Evolutionary conservation across 176 grass and related monocot genomes (phyloP).

Genomic region (Triticum monococcum): DNA sequence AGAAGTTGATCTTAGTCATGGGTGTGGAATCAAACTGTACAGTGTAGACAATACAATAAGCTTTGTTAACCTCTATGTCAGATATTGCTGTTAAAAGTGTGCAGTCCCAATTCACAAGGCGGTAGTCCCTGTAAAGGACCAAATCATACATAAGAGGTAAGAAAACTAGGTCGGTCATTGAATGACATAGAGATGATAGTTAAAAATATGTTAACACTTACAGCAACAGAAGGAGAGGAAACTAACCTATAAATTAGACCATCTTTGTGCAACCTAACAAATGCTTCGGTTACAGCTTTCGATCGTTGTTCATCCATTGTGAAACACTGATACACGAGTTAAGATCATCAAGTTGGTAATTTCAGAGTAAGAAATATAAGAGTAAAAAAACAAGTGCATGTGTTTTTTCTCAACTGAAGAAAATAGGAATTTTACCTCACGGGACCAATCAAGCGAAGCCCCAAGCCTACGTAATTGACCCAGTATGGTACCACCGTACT

Average conservation of each 20-base stretch:
- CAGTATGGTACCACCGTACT: slow-evolving; percentile 80
- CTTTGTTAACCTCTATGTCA: slow-evolving; percentile 65
- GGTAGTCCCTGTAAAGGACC: slow-evolving; percentile 63
- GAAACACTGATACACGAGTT: slow-evolving; percentile 67
- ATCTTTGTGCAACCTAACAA: slow-evolving; percentile 82
- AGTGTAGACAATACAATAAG: slow-evolving; percentile 38
- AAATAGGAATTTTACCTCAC: slow-evolving; percentile 55
- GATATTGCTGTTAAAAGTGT: slow-evolving; percentile 88
- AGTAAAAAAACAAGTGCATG: not conserved
- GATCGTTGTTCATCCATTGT: slow-evolving; percentile 94
- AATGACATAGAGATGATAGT: not conserved
- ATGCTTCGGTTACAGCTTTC: slow-evolving; percentile 83
- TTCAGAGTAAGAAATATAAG: not conserved
- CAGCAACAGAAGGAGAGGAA: slow-evolving; percentile 21
- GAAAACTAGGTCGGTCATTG: not conserved
- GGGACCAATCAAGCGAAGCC: slow-evolving; percentile 93
- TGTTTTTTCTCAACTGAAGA: slow-evolving; percentile 2
- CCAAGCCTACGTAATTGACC: slow-evolving; percentile 83
- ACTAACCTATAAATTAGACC: slow-evolving; percentile 86
- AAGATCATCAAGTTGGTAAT: slow-evolving; percentile 16
- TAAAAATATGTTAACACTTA: slow-evolving; percentile 8
- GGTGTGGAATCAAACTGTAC: not conserved
- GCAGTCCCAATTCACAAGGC: slow-evolving; percentile 97
- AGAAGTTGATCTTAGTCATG: slow-evolving; percentile 1
- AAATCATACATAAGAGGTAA: not conserved